These are phyloP conservation scores for Huntiella omanensis DNA, from an alignment of 2,329 filamentous ascomycete species.

Conservation along the genomic window DNA sequence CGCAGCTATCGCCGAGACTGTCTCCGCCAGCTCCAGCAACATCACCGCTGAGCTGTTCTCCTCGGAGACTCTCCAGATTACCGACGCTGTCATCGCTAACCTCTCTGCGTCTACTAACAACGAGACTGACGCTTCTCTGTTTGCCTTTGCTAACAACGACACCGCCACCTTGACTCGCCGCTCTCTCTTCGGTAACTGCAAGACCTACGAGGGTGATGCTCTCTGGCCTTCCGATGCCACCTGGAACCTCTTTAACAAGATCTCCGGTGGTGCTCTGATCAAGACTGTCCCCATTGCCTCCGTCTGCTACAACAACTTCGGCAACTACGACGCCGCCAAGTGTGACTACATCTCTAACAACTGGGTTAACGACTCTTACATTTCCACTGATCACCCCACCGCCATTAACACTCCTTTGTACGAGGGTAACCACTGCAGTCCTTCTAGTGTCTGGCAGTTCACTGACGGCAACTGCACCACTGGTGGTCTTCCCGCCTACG, in stretches of 20 bases:
- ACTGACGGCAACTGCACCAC: conserved; percentile 16
- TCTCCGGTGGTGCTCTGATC: conserved; percentile 18
- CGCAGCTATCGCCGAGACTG: conserved; percentile 4
- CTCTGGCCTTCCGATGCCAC: conserved; percentile 17
- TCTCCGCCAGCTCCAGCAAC: neutral
- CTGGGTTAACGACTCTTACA: conserved; percentile 10
- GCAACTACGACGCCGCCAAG: conserved; percentile 14
- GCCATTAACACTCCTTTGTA: conserved; percentile 15
- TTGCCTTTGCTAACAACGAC: conserved; percentile 5
- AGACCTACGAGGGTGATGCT: conserved; percentile 15
- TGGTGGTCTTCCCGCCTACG: conserved; percentile 25
- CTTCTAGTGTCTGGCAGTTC: conserved; percentile 12
- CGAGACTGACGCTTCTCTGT: conserved; percentile 5
- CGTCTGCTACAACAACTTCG: conserved; percentile 15
- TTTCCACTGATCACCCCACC: conserved; percentile 7
- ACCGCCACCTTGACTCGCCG: conserved; percentile 2
- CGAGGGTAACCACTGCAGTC: conserved; percentile 9
- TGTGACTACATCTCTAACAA: conserved; percentile 17
- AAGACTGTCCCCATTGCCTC: conserved; percentile 17
- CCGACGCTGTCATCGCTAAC: conserved; percentile 1
- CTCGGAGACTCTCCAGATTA: conserved; percentile 6
- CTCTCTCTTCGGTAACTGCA: conserved; percentile 14
- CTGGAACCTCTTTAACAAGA: conserved; percentile 16
- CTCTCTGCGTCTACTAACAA: neutral
- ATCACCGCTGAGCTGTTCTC: conserved; percentile 3